phyloP scores from a whole-genome alignment of 805 yeast species.

The Candida piceae region DNA sequence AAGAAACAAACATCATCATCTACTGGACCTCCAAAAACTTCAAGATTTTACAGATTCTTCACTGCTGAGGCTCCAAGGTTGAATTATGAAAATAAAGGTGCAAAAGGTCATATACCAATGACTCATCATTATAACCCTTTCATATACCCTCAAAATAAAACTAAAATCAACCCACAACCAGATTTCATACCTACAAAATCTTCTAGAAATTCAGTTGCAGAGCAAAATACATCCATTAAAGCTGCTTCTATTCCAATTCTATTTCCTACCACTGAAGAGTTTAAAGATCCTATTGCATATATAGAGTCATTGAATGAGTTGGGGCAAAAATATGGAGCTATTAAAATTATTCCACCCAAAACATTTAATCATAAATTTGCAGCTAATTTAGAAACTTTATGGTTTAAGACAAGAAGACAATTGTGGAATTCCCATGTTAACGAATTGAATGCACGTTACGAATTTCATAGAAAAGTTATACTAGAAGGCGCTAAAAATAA shows the following conservation, averaged over 20 bases:
- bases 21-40: slow-evolving; percentile 25
- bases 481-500: slow-evolving; percentile 31
- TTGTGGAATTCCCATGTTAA: slow-evolving; percentile 38
- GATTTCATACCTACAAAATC: slow-evolving; percentile 27
- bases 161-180: slow-evolving; percentile 39
- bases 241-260: slow-evolving; percentile 45
- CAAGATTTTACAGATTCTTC: slow-evolving; percentile 23
- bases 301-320: slow-evolving; percentile 46
- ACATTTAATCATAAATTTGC: slow-evolving; percentile 31
- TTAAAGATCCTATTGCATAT: slow-evolving; percentile 60
- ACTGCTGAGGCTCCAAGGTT: slow-evolving; percentile 12
- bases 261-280: slow-evolving; percentile 49
- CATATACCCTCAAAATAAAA: slow-evolving; percentile 39
- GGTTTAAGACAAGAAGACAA: slow-evolving; percentile 49
- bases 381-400: slow-evolving; percentile 41
- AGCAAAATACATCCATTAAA: slow-evolving; percentile 1
- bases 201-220: slow-evolving; percentile 10
- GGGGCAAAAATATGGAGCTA: slow-evolving; percentile 66
- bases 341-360: slow-evolving; percentile 64
- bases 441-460: slow-evolving; percentile 38
- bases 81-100: slow-evolving; percentile 3
- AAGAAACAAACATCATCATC: neutral
- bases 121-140: slow-evolving; percentile 41
- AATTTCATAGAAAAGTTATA: slow-evolving; percentile 44
- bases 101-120: slow-evolving; percentile 5